Conservation (phyloP, 139 green algal species). For the Trebouxia sp. region DNA sequence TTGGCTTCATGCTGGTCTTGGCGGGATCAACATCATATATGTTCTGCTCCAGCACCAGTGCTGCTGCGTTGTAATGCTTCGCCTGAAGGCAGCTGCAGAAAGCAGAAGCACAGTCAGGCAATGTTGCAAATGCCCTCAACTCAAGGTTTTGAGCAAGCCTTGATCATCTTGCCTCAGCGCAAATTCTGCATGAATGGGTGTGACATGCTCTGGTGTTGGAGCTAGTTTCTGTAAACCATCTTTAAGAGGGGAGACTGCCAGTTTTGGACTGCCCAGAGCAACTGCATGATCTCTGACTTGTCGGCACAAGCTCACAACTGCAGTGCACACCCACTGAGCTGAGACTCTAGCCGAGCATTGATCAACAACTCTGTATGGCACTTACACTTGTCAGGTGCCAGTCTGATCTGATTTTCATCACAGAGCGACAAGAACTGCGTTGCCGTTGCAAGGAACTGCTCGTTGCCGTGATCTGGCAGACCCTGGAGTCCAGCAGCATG, state of each 20-base stretch:
- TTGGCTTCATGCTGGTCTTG: conserved; percentile 59
- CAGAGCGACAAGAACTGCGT: conserved; percentile 57
- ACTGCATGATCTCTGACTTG: conserved; percentile 61
- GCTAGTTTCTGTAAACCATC: conserved; percentile 62
- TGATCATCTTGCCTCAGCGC: conserved; percentile 55
- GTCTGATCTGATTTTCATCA: conserved; percentile 54
- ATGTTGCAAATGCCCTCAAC: no score
- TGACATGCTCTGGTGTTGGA: conserved; percentile 63
- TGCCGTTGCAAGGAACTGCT: conserved; percentile 45
- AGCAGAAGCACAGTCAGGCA: not conserved
- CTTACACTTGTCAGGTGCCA: conserved; percentile 67
- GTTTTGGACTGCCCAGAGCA: conserved; percentile 32
- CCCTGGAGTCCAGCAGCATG: conserved; percentile 1
- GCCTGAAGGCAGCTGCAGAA: conserved; percentile 75
- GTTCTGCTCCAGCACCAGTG: conserved; percentile 61
- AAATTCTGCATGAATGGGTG: conserved; percentile 84
- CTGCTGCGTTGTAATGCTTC: conserved; percentile 70
- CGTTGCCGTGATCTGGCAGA: conserved; percentile 33
- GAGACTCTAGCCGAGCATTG: not conserved
- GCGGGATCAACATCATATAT: conserved; percentile 76
- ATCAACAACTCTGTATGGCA: not conserved
- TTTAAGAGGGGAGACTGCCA: conserved; percentile 66
- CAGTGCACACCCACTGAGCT: not conserved
- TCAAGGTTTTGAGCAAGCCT: not conserved
- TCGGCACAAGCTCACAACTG: conserved; percentile 63